A percentile compares a stretch with the other conserved stretches of the same genome.
phyloP scores from a whole-genome alignment of 2,329 filamentous ascomycete species.

The Fusarium sp. region DNA sequence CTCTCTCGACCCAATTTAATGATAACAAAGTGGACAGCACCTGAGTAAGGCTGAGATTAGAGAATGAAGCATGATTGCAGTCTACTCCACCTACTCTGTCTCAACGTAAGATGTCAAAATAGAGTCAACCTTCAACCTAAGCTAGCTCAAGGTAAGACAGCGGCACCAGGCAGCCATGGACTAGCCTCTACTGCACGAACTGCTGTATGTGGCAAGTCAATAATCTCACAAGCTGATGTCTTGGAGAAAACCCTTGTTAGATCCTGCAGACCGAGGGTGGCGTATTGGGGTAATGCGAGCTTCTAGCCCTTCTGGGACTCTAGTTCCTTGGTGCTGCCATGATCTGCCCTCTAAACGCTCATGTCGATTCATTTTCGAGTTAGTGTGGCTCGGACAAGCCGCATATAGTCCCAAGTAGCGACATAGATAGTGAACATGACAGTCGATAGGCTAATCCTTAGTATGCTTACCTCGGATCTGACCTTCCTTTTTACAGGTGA shows the following conservation, averaged over 20 bases:
- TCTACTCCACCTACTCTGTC: no score
- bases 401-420: neutral
- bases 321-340: no score
- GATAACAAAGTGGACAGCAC: neutral
- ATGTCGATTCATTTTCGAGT: no score
- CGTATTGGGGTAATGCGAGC: neutral
- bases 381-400: neutral
- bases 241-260: neutral
- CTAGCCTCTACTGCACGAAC: neutral
- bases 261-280: constrained; percentile 1
- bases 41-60: no score
- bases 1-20: neutral
- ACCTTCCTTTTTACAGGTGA: neutral
- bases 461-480: neutral
- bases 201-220: constrained; percentile 8
- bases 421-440: neutral
- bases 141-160: neutral
- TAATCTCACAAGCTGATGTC: neutral
- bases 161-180: neutral
- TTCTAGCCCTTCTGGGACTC: neutral
- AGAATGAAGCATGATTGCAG: no score
- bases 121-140: neutral
- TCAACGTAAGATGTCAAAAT: constrained; percentile 1
- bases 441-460: neutral
- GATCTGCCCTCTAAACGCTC: constrained; percentile 2